Percentiles rank a stretch among this genome's conserved stretches.
These are phyloP conservation scores for Geosmithia morbida DNA, from an alignment of 2,329 filamentous ascomycete genomes.

Conservation along the genomic window DNA sequence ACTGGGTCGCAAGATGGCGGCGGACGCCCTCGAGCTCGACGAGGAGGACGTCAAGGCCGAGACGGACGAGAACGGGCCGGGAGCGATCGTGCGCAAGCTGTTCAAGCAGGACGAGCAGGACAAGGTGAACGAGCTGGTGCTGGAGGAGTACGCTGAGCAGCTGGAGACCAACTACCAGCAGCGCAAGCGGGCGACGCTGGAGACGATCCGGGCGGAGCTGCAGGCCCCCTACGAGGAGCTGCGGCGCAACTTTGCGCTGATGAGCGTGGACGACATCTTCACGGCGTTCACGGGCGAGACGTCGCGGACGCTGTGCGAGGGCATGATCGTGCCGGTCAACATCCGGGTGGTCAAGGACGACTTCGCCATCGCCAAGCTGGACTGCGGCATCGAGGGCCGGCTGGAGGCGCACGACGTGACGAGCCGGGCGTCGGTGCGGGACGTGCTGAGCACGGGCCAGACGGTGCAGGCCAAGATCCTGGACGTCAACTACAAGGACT, in stretches of 20 bases:
- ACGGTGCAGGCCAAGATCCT: constrained; percentile 79
- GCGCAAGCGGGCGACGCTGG: constrained; percentile 85
- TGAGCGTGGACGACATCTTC: constrained; percentile 70
- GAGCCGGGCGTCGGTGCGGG: constrained; percentile 54
- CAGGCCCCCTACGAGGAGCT: constrained; percentile 91
- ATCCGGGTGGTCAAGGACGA: constrained; percentile 82
- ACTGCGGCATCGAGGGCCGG: constrained; percentile 85
- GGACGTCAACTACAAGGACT: constrained; percentile 74
- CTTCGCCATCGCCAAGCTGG: constrained; percentile 84
- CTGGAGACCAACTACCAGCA: constrained; percentile 87
- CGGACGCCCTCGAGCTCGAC: constrained; percentile 88
- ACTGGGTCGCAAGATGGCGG: constrained; percentile 94
- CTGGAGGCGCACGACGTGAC: constrained; percentile 74
- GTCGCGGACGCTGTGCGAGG: constrained; percentile 63
- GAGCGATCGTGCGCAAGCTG: constrained; percentile 87
- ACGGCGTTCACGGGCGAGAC: constrained; percentile 96
- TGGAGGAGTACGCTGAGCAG: constrained; percentile 95
- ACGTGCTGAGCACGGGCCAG: constrained; percentile 65
- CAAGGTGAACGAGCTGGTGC: constrained; percentile 86
- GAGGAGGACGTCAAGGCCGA: constrained; percentile 97
- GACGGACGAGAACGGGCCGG: constrained; percentile 75
- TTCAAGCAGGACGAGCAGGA: constrained; percentile 89
- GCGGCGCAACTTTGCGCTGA: constrained; percentile 58
- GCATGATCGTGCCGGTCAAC: constrained; percentile 85
- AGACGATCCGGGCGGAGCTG: constrained; percentile 89